Evolutionary conservation across 2,329 filamentous ascomycete genomes (phyloP).

Genomic region (Pestalotiopsis sp.): DNA sequence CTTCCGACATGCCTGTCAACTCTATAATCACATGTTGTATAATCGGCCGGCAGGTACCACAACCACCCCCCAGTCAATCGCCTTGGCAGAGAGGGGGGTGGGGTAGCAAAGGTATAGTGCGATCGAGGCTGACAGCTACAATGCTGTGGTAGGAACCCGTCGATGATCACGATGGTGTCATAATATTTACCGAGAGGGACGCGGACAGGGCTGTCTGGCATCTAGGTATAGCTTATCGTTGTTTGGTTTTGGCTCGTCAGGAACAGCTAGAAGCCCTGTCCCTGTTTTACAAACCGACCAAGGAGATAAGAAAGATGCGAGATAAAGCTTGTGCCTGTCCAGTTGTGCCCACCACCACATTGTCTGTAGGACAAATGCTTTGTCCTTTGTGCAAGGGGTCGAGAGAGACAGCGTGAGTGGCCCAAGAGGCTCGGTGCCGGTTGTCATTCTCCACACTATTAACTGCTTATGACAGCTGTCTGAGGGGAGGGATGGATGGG

Average conservation of each 20-base stretch:
- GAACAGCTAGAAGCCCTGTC: neutral
- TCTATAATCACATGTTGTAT: slow-evolving; percentile 11
- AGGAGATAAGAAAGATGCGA: neutral
- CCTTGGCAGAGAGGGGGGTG: neutral
- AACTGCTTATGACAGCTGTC: slow-evolving; percentile 4
- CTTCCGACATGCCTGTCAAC: slow-evolving; percentile 8
- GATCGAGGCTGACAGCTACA: neutral
- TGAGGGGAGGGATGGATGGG: neutral
- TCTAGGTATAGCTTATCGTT: neutral
- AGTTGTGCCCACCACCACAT: neutral
- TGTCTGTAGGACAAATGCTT: neutral
- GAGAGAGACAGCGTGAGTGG: neutral
- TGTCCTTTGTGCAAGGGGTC: slow-evolving; percentile 7
- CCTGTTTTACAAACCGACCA: neutral
- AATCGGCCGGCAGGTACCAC: neutral
- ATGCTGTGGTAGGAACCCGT: slow-evolving; percentile 6
- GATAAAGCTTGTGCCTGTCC: slow-evolving; percentile 1
- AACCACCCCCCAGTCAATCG: neutral
- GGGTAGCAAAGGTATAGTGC: neutral
- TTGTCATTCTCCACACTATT: neutral
- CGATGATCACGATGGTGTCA: slow-evolving; percentile 8
- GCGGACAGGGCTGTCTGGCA: neutral
- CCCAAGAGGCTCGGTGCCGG: neutral
- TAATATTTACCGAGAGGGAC: neutral
- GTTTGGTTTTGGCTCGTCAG: neutral